Evolutionary conservation across 257 asterid species (phyloP).

Genomic region (Solanum clarkiae): DNA sequence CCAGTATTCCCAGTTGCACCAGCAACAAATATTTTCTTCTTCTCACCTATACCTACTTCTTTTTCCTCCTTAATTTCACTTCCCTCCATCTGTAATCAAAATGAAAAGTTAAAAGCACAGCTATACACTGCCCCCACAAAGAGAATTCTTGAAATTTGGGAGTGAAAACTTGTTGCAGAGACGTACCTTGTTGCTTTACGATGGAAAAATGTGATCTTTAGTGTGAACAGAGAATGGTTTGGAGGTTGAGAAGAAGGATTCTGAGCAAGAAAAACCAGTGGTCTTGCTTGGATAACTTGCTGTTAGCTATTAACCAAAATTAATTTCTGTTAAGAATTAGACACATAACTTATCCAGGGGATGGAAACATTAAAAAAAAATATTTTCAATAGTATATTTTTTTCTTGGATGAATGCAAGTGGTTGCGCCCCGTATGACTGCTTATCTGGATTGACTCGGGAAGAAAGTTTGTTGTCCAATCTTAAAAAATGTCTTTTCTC

Average conservation of each 20-base stretch:
- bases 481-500: neutral
- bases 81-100: conserved; percentile 49
- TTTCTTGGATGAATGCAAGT: no score
- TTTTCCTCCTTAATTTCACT: conserved; percentile 44
- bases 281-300: neutral
- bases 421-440: no score
- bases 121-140: neutral
- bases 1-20: conserved; percentile 96
- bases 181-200: neutral
- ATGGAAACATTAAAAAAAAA: no score
- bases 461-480: no score
- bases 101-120: neutral
- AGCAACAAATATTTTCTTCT: conserved; percentile 74
- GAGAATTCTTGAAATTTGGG: neutral
- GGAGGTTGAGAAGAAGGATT: neutral
- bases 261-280: neutral
- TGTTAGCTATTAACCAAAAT: neutral
- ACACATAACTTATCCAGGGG: no score
- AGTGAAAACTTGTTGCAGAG: neutral
- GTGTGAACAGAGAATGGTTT: conserved; percentile 1
- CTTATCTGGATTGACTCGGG: no score
- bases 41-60: conserved; percentile 15
- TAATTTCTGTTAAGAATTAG: neutral
- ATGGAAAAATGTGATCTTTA: neutral
- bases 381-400: no score